Evolutionary conservation across 164 flowering plant genomes (phyloP), one percentile per base, ranked within the genome.

Genomic region (Nelumbo lutea): DNA sequence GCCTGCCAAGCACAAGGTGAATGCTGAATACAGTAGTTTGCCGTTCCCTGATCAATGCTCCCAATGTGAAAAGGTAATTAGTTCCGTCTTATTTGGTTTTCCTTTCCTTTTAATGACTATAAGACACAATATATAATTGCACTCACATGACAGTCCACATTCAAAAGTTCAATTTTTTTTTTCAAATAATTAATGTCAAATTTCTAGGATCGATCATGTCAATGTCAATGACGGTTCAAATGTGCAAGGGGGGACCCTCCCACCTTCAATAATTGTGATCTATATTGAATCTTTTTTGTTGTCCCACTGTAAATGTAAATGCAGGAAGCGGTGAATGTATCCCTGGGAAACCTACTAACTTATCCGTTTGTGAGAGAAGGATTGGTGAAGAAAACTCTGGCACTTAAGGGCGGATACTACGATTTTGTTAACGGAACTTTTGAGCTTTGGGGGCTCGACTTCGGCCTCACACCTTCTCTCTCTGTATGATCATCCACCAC

Each of bases 251-350:
- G 27, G 27, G 27, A 27, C 27, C 27, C 27, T 13, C 38, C 47
- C 27, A 27, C 27, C 27, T 27, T 27, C 27, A 27, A 27, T 27
- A 27, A 27, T 27, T 27, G 27, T 27, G 27, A 27, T 27, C 27
- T 27, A 27, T 27, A 27, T 27, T 27, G 27, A 27, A 27, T 27
- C 27, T 27, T 27, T 27, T 46, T 7, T 13, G 51, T 10, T 53
- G 38, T 46, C 0, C 3, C 9, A n/a, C 46, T 62, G 48, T 63
- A 9, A 52, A 27, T 27, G 27, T 27, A 27, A 62, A 42, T 87
- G 84, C 93, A 95, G 99, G 99, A 89, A 72, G 88, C 99, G 0
- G 99, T 95, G 79, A 90, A 92, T 68, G 88, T 84, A 3, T 92
- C 97, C 2, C 85, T 95, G 44, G 86, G 82, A 59, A 89, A 95